Conservation (phyloP, 1,139 yeast genomes). For the Saccharomyces hybrid region DNA sequence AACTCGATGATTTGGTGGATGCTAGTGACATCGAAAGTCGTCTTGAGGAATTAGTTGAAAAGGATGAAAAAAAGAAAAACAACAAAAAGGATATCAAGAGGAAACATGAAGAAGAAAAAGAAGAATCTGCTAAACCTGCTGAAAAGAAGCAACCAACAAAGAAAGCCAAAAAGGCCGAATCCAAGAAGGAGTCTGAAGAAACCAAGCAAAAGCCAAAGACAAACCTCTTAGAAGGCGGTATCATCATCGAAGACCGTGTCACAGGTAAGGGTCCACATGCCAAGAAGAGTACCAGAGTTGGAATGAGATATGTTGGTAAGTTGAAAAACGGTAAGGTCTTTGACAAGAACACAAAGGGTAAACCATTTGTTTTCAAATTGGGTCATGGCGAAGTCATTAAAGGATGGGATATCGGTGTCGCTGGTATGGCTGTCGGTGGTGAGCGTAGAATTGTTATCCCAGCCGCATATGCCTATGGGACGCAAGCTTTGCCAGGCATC, state of each 20-base stretch:
- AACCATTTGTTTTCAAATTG: conserved; percentile 82
- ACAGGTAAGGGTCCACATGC: conserved; percentile 82
- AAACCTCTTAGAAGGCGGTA: conserved; percentile 87
- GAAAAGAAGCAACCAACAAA: conserved; percentile 44
- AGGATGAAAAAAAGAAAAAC: conserved; percentile 31
- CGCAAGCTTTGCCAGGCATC: conserved; percentile 88
- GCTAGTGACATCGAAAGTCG: conserved; percentile 48
- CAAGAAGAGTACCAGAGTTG: conserved; percentile 83
- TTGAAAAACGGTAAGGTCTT: conserved; percentile 92
- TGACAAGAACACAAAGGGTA: conserved; percentile 95
- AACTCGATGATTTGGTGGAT: conserved; percentile 50
- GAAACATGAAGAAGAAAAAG: conserved; percentile 30
- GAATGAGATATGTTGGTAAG: conserved; percentile 96
- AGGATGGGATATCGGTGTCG: conserved; percentile 97
- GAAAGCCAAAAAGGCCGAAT: conserved; percentile 33
- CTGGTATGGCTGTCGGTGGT: conserved; percentile 98
- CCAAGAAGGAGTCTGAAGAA: conserved; percentile 14
- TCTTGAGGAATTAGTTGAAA: conserved; percentile 34
- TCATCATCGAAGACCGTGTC: conserved; percentile 85
- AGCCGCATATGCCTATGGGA: conserved; percentile 93
- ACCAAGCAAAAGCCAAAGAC: conserved; percentile 39
- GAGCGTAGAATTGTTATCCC: conserved; percentile 97
- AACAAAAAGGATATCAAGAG: not conserved
- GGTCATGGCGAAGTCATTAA: conserved; percentile 98
- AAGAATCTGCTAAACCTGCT: conserved; percentile 18